Evolutionary conservation across 164 flowering plant genomes (phyloP), one percentile per base, ranked within the genome.

Genomic region (Amborella trichopoda): DNA sequence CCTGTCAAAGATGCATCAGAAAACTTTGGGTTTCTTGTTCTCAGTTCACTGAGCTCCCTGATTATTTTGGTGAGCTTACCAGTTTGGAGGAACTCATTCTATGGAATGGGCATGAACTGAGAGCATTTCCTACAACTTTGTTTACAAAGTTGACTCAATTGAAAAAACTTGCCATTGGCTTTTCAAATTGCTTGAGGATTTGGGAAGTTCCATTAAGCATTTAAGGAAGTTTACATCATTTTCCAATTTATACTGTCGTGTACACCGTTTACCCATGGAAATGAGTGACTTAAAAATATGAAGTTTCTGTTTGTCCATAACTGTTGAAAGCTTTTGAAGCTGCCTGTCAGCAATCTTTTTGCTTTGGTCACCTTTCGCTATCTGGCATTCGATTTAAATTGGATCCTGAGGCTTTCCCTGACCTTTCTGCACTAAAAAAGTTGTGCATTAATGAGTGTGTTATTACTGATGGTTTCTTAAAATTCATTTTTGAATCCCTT

Each of bases 371-470:
- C 1, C 5, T 44, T 23, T 4, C 18, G 28, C 17, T 44, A 12
- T 14, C 12, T 28, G 48, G 17, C 27, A 33, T 44, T 44, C 48
- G 16, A 44, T 33, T 44, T 26, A 28, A 44, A 11, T 26, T 44
- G 33, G 48, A 44, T 44, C 33, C 28, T 12, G 3, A 5, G 27
- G 48, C 48, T 12, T 44, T 44, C 48, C 48, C 48, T 44, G n/a
- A 17, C 8, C 16, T 44, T 25, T 44, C 48, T 8, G 19, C 32
- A 4, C 0, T 44, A 17, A 21, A 44, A 23, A 16, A 23, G 27
- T 33, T 44, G 16, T 5, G 9, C 27, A 21, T 44, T 25, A 33
- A 22, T n/a, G 27, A 44, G 6, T 44, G 48, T 23, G 9, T 2
- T 18, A 33, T 26, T n/a, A 26, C 28, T 1, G 30, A 44, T 44